phyloP scores from a whole-genome alignment of 1,284 basidiomycete genomes.

The Phenoliferia sp. region DNA sequence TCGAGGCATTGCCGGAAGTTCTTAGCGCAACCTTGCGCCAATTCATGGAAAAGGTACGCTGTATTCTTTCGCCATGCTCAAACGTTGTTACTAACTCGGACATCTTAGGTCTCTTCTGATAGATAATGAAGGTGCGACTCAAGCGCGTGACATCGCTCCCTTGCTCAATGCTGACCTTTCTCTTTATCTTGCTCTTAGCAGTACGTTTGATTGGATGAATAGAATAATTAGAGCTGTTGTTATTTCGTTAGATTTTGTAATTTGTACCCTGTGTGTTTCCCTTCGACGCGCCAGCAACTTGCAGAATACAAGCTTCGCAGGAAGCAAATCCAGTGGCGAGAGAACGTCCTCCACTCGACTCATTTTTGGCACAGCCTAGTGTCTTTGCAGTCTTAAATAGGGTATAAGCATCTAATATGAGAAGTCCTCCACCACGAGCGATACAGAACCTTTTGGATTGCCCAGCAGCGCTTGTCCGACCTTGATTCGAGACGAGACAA shows the following conservation, averaged over 20 bases:
- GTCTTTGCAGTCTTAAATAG: too few relatives aligned
- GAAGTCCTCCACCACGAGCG: slow-evolving; percentile 30
- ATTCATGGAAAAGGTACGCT: slow-evolving; percentile 48
- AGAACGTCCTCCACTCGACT: too few relatives aligned
- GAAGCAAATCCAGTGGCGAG: too few relatives aligned
- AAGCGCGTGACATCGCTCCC: not conserved
- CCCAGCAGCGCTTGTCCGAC: slow-evolving; percentile 26
- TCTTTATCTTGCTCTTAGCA: slow-evolving; percentile 13
- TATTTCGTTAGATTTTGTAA: too few relatives aligned
- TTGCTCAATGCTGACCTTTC: not conserved
- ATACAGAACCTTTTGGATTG: slow-evolving; percentile 18
- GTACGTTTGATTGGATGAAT: too few relatives aligned
- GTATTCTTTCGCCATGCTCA: not conserved
- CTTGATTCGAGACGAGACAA: slow-evolving; percentile 35
- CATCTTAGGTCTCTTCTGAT: slow-evolving; percentile 14
- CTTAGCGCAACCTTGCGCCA: slow-evolving; percentile 87
- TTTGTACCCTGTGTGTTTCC: too few relatives aligned
- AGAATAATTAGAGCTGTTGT: too few relatives aligned
- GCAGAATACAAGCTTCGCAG: too few relatives aligned
- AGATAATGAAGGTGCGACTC: not conserved
- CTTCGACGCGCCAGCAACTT: too few relatives aligned
- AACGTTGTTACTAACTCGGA: not conserved
- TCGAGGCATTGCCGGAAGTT: slow-evolving; percentile 88
- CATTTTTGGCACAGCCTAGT: too few relatives aligned
- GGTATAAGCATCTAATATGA: too few relatives aligned